Evolutionary conservation across 1,284 basidiomycete species (phyloP).

Genomic region (Rhizoctonia solani): DNA sequence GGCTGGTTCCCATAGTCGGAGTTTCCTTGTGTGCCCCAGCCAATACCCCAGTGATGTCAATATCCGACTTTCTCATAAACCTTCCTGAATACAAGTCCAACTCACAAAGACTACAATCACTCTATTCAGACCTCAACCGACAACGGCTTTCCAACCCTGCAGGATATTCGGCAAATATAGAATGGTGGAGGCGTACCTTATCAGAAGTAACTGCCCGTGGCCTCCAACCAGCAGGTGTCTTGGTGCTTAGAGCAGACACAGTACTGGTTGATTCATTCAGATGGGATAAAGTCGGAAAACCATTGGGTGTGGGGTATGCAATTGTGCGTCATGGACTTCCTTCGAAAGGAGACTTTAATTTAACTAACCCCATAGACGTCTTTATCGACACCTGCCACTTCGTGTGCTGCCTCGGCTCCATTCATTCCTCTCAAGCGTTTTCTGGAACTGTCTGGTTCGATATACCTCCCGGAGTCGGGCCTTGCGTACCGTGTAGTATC

Average conservation of each 20-base stretch:
- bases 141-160: conserved; percentile 85
- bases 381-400: conserved; percentile 36
- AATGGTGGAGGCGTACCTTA: conserved; percentile 84
- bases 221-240: conserved; percentile 58
- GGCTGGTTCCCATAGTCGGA: not conserved
- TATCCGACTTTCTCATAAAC: conserved; percentile 34
- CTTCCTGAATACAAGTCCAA: conserved; percentile 46
- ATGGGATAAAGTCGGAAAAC: conserved; percentile 73
- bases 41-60: conserved; percentile 32
- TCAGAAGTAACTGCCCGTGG: conserved; percentile 65
- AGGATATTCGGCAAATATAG: conserved; percentile 77
- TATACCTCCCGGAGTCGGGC: conserved; percentile 66
- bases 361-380: conserved; percentile 59
- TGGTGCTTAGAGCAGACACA: conserved; percentile 68
- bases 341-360: not conserved
- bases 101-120: conserved; percentile 68
- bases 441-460: conserved; percentile 59
- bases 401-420: conserved; percentile 45
- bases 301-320: conserved; percentile 78
- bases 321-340: conserved; percentile 62
- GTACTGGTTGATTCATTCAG: conserved; percentile 64
- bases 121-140: conserved; percentile 86
- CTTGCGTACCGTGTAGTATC: conserved; percentile 69
- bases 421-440: conserved; percentile 64
- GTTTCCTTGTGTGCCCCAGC: not conserved